Evolutionary conservation across 164 flowering plant species (phyloP).

Genomic region (Stephania japonica): DNA sequence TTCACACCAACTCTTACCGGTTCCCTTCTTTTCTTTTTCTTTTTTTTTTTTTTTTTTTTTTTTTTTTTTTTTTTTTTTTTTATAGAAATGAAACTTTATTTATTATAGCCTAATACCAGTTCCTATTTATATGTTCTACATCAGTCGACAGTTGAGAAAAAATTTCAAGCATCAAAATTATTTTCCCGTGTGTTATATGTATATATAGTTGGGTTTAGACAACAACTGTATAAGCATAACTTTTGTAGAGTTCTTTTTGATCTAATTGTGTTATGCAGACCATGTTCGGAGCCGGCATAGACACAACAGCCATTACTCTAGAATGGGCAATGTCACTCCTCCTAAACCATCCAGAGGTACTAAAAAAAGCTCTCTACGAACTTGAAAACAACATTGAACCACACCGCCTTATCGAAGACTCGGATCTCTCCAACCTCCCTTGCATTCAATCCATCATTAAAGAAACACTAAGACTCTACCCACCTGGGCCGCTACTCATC

Average conservation of each 20-base stretch:
- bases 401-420: neutral
- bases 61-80: too few relatives aligned
- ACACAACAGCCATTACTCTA: neutral
- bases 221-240: too few relatives aligned
- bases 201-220: neutral
- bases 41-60: too few relatives aligned
- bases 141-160: neutral
- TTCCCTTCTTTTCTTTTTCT: too few relatives aligned
- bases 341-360: neutral
- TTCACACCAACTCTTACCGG: too few relatives aligned
- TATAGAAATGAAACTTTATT: too few relatives aligned
- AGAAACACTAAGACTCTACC: neutral
- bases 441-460: neutral
- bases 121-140: too few relatives aligned
- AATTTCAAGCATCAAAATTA: neutral
- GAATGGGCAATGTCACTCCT: slow-evolving; percentile 13
- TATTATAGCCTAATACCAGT: too few relatives aligned
- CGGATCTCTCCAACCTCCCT: neutral
- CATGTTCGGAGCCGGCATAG: neutral
- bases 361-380: neutral
- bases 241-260: too few relatives aligned
- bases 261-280: too few relatives aligned
- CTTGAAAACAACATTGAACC: neutral
- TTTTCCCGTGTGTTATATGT: neutral
- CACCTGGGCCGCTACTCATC: neutral